Evolutionary conservation across 2,329 filamentous ascomycete species (phyloP), one percentile per base, ranked within the genome.

Genomic region (Biscogniauxia marginata): DNA sequence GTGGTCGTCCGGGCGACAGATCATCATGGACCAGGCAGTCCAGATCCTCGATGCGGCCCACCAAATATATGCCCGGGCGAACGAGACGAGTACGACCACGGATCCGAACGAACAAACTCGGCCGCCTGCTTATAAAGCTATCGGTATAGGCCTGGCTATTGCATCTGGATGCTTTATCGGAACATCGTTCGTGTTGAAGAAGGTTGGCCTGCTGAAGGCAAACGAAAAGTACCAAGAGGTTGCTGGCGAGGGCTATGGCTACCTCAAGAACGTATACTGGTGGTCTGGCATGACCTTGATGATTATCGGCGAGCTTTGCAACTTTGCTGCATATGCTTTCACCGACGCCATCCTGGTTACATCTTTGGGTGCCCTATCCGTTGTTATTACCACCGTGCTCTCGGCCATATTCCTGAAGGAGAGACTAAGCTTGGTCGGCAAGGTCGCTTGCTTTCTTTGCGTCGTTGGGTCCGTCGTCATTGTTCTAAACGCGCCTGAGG

Each of bases 201-300:
- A 99, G 77, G 82, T 90, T 57, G 95, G 95, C 4, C 76, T 99
- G 65, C 80, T 99, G 59, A 92, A 86, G 72, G 93, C 95, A 50
- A 99, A 98, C 74, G 86, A 90, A 66, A 98, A 98, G 73, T 98
- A 98, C 79, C 89, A 96, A 60, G 92, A 98, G 75, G 91, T 90
- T 63, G 93, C 95, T 0, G 95, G 95, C 58, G 93, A 98, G 74
- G 95, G 95, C 55, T 98, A 98, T 73, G 93, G 93, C 60, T 99
- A 98, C 72, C 84, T 99, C 66, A 96, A 96, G 77, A 98, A 98
- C 69, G 80, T 80, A 19, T 96, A 84, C 78, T 99, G 95, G 95
- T 99, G 95, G 95, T 74, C 79, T 1, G 95, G 95, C 65, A 98
- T 99, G 95, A 92, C 79, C 0, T 81, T 98, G 57, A 98, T 99